These are phyloP conservation scores for Fusarium sp. DNA, from an alignment of 2,329 filamentous ascomycete genomes.

Conservation along the genomic window DNA sequence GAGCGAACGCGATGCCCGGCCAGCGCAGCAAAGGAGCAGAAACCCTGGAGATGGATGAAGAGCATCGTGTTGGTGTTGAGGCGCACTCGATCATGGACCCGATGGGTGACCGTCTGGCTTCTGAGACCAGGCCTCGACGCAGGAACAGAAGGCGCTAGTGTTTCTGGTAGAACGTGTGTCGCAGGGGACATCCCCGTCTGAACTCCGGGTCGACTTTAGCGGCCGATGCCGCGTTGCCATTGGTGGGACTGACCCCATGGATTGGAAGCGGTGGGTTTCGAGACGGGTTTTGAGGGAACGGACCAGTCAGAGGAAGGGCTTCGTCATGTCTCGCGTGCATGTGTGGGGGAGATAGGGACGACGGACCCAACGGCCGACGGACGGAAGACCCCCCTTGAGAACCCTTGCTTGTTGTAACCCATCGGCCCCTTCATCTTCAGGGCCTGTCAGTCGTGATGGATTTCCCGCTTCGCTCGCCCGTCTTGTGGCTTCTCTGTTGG, in stretches of 20 bases:
- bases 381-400: conserved; percentile 22
- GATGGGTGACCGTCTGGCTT: neutral
- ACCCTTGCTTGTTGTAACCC: conserved; percentile 12
- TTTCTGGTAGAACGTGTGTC: conserved; percentile 44
- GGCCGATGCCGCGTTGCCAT: neutral
- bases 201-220: conserved; percentile 3
- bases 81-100: neutral
- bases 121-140: conserved; percentile 31
- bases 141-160: conserved; percentile 48
- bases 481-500: neutral
- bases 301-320: conserved; percentile 22
- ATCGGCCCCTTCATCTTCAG: conserved; percentile 30
- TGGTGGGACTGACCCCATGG: conserved; percentile 22
- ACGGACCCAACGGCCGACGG: conserved; percentile 17
- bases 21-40: conserved; percentile 15
- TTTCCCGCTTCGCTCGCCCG: conserved; percentile 1
- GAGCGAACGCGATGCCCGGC: neutral
- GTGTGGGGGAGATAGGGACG: conserved; percentile 8
- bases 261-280: conserved; percentile 22
- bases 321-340: conserved; percentile 20
- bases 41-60: conserved; percentile 3
- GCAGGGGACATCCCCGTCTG: conserved; percentile 13
- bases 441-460: conserved; percentile 2
- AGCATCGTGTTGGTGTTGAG: conserved; percentile 15
- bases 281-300: conserved; percentile 29